Evolutionary conservation across 2,329 filamentous ascomycete species (phyloP), one percentile per base, ranked within the genome.

Genomic region (Epichloe sp.): DNA sequence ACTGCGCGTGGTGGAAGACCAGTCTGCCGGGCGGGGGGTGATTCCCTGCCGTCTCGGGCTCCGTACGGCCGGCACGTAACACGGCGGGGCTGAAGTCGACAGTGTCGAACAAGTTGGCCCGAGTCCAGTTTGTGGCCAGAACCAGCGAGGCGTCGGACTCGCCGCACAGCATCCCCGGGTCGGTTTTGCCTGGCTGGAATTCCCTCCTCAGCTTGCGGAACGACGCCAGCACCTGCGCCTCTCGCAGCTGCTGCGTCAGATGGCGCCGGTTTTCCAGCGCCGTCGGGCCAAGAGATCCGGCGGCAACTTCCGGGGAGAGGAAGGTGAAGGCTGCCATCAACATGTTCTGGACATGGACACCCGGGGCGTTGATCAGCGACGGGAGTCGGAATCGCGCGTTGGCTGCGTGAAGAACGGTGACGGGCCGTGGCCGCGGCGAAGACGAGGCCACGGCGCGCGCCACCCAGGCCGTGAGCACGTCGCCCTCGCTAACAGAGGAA

Each of bases 261-360:
- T 44, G 42, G 2, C 12, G 21, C 6, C 42, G 19, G 14, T 44
- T 23, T 23, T 12, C 5, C 12, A 15, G 19, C 21, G 42, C 42
- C 3, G 23, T 6, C 21, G 42, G 2, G 19, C 19, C 42, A 14
- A 23, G 42, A 26, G 42, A 5, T 14, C 19, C 21, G 11, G 3
- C 21, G 19, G 21, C 21, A 2, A 6, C 21, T 31, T 14, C 1
- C 19, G 4, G 12, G 19, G 19, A 44, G 6, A 31, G 10, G 12
- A 5, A 15, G 1, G 21, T 14, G 21, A 14, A 44, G 19, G 11
- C 19, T 26, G 5, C 5, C 23, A 23, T 6, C 6, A 23, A 2
- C 19, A 46, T 10, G 31, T 46, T 46, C 49, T 64, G 62, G 3
- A 63, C 45, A 45, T 61, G 64, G 10, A 55, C 58, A 17, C 55